A percentile compares a stretch with the other conserved stretches of the same genome.
Conservation (phyloP, 345 rosid genomes). For the Lumnitzera racemosa region DNA sequence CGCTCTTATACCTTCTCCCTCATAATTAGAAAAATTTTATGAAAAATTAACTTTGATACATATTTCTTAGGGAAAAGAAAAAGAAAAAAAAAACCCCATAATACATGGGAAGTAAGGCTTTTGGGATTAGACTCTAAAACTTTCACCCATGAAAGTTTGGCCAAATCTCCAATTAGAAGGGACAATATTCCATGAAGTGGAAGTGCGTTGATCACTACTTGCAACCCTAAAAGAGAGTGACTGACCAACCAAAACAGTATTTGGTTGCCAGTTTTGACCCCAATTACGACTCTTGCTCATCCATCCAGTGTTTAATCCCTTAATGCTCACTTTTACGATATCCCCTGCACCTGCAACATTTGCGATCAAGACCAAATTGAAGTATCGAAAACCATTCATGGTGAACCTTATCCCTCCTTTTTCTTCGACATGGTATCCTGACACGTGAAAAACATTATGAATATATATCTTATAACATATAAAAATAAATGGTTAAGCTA, state of each 20-base stretch:
- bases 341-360: slow-evolving; percentile 79
- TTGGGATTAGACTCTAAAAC: slow-evolving; percentile 40
- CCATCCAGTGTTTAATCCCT: slow-evolving; percentile 53
- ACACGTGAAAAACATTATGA: too few species aligned
- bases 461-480: too few species aligned
- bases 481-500: too few species aligned
- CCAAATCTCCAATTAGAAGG: slow-evolving; percentile 70
- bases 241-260: slow-evolving; percentile 51
- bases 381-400: slow-evolving; percentile 53
- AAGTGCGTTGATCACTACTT: slow-evolving; percentile 52
- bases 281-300: slow-evolving; percentile 55
- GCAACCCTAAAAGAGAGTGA: slow-evolving; percentile 68
- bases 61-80: too few species aligned
- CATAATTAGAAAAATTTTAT: too few species aligned
- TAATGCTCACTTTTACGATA: slow-evolving; percentile 43
- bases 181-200: slow-evolving; percentile 70
- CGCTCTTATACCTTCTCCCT: too few species aligned
- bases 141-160: slow-evolving; percentile 71
- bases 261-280: slow-evolving; percentile 76
- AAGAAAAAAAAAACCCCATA: too few species aligned
- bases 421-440: slow-evolving; percentile 51
- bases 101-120: slow-evolving; percentile 6
- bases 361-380: slow-evolving; percentile 53
- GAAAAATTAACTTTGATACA: background rate
- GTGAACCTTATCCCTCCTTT: slow-evolving; percentile 61